These are phyloP conservation scores for Penicillium sp. DNA, from an alignment of 2,329 filamentous ascomycete species.

Conservation along the genomic window DNA sequence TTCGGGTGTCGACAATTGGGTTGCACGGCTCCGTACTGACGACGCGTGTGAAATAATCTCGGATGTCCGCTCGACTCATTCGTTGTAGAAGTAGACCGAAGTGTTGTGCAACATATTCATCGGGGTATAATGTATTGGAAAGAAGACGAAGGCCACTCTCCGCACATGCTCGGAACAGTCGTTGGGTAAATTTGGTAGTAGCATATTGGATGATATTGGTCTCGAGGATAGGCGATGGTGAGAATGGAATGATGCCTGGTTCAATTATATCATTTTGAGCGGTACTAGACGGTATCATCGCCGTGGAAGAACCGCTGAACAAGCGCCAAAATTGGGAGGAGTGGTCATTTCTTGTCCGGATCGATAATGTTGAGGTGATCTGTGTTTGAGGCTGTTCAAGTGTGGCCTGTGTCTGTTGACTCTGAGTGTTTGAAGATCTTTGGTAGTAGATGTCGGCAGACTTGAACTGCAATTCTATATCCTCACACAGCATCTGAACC, in stretches of 20 bases:
- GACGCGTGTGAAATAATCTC: constrained; percentile 20
- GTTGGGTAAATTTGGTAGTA: constrained; percentile 16
- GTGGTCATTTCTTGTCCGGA: neutral
- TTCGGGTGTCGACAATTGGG: constrained; percentile 12
- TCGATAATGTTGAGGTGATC: neutral
- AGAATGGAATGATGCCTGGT: neutral
- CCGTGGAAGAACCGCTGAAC: neutral
- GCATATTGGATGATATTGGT: constrained; percentile 9
- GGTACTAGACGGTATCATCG: constrained; percentile 1
- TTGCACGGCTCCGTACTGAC: constrained; percentile 13
- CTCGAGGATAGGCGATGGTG: neutral
- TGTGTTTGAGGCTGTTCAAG: neutral
- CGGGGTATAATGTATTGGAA: constrained; percentile 1
- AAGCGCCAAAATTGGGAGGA: constrained; percentile 3
- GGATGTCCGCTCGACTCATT: constrained; percentile 11
- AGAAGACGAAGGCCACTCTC: constrained; percentile 14
- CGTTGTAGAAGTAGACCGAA: constrained; percentile 13
- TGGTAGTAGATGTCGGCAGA: neutral
- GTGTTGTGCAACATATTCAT: constrained; percentile 12
- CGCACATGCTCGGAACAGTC: constrained; percentile 13
- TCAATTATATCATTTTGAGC: neutral
- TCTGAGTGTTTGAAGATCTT: neutral
- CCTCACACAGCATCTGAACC: constrained; percentile 7
- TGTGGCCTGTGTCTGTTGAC: neutral
- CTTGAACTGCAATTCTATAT: constrained; percentile 7